Conservation (phyloP, 192 early-diverging fungal genomes). For the Coemansia aciculifera region DNA sequence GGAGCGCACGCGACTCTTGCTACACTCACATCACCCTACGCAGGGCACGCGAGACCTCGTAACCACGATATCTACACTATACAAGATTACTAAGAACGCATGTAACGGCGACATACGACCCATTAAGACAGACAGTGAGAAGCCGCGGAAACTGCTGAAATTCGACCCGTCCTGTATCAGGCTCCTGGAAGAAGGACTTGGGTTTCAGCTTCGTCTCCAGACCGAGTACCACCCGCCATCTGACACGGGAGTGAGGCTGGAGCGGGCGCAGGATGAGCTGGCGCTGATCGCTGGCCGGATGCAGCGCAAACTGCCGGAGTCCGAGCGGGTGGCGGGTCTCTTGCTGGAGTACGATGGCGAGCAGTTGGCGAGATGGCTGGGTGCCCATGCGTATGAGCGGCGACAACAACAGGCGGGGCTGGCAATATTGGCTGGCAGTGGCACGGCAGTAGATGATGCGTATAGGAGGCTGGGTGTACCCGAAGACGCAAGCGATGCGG, state of each 20-base stretch:
- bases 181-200: constrained; percentile 30
- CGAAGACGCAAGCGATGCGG: constrained; percentile 48
- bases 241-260: constrained; percentile 9
- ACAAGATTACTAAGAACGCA: constrained; percentile 28
- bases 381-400: constrained; percentile 15
- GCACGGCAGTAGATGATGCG: constrained; percentile 14
- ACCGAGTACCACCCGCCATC: constrained; percentile 34
- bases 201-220: constrained; percentile 22
- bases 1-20: constrained; percentile 17
- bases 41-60: constrained; percentile 39
- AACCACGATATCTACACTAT: constrained; percentile 25
- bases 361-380: constrained; percentile 11
- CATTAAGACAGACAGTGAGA: constrained; percentile 15
- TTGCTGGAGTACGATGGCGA: constrained; percentile 2
- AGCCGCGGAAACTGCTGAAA: constrained; percentile 29
- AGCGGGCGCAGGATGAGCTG: constrained; percentile 33
- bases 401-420: not conserved
- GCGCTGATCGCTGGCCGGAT: constrained; percentile 18
- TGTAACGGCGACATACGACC: constrained; percentile 24
- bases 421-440: constrained; percentile 4
- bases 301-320: constrained; percentile 31
- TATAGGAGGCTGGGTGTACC: constrained; percentile 45
- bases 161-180: constrained; percentile 43
- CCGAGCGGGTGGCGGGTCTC: constrained; percentile 14
- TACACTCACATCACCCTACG: constrained; percentile 34